These are phyloP conservation scores for Huntiella decipiens DNA, from an alignment of 2,329 filamentous ascomycete genomes.

Conservation along the genomic window DNA sequence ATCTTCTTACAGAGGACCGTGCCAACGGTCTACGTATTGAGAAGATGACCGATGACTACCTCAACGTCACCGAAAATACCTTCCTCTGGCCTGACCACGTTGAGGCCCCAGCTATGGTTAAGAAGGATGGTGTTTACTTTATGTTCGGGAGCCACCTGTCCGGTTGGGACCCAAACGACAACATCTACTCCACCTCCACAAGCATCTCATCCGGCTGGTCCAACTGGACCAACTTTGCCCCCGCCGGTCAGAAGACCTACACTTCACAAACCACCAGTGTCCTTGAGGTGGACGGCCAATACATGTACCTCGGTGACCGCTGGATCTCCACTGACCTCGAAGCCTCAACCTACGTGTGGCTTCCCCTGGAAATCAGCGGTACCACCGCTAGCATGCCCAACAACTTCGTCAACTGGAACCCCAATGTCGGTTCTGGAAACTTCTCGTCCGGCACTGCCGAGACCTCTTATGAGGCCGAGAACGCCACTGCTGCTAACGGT, in stretches of 20 bases:
- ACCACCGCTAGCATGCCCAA: conserved; percentile 30
- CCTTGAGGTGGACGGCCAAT: conserved; percentile 23
- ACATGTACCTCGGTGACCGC: conserved; percentile 48
- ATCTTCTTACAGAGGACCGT: conserved; percentile 43
- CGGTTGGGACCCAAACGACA: conserved; percentile 44
- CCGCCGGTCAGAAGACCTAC: conserved; percentile 36
- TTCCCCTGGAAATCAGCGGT: conserved; percentile 36
- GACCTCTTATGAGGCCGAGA: conserved; percentile 32
- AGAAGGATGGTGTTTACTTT: conserved; percentile 40
- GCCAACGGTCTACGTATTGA: conserved; percentile 38
- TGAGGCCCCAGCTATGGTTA: conserved; percentile 45
- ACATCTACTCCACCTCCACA: conserved; percentile 39
- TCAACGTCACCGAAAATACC: conserved; percentile 27
- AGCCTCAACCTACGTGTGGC: conserved; percentile 44
- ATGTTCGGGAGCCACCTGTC: conserved; percentile 42
- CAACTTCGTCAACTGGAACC: conserved; percentile 33
- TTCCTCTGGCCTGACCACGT: conserved; percentile 35
- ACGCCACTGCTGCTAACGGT: conserved; percentile 24
- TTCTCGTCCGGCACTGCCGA: conserved; percentile 16
- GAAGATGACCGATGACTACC: conserved; percentile 36
- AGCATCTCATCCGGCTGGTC: conserved; percentile 42
- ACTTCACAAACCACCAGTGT: conserved; percentile 41
- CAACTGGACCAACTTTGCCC: conserved; percentile 38
- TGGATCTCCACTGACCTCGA: conserved; percentile 43
- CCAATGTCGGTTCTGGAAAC: conserved; percentile 24